phyloP scores from a whole-genome alignment of 1,139 yeast genomes.

The Geotrichum europaeum region DNA sequence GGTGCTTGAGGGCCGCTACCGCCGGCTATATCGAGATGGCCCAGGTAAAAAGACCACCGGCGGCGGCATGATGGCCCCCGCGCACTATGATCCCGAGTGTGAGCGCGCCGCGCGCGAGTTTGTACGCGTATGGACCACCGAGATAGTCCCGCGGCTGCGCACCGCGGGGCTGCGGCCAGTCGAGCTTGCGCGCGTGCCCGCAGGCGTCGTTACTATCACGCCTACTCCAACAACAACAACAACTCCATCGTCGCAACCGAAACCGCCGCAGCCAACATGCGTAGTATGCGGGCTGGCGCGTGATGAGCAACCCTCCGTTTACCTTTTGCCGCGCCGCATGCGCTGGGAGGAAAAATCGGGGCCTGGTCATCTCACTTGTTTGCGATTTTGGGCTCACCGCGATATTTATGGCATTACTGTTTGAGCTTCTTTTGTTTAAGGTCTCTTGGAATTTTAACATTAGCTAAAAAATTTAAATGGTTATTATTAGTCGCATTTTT shows the following conservation, averaged over 20 bases:
- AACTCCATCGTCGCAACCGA: too few relatives aligned
- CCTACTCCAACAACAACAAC: not conserved
- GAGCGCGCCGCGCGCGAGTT: constrained; percentile 16
- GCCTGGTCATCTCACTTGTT: constrained; percentile 16
- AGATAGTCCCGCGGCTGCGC: constrained; percentile 15
- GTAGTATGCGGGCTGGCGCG: not conserved
- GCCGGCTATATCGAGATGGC: constrained; percentile 11
- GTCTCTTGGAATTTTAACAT: not conserved
- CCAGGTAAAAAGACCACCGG: not conserved
- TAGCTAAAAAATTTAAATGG: too few relatives aligned
- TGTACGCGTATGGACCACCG: constrained; percentile 11
- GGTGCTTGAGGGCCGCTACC: constrained; percentile 27
- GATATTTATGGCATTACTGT: constrained; percentile 4
- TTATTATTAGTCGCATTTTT: too few relatives aligned
- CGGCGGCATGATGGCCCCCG: too few relatives aligned
- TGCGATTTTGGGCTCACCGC: constrained; percentile 16
- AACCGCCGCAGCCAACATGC: not conserved
- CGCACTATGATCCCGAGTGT: not conserved
- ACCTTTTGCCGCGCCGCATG: not conserved
- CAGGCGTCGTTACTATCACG: not conserved
- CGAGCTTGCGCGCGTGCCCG: not conserved
- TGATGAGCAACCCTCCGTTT: not conserved
- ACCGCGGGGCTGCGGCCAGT: constrained; percentile 11
- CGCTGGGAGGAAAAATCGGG: constrained; percentile 8
- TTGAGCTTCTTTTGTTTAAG: not conserved